phyloP scores from a whole-genome alignment of 805 yeast genomes.

The Schwanniomyces polymorphus region DNA sequence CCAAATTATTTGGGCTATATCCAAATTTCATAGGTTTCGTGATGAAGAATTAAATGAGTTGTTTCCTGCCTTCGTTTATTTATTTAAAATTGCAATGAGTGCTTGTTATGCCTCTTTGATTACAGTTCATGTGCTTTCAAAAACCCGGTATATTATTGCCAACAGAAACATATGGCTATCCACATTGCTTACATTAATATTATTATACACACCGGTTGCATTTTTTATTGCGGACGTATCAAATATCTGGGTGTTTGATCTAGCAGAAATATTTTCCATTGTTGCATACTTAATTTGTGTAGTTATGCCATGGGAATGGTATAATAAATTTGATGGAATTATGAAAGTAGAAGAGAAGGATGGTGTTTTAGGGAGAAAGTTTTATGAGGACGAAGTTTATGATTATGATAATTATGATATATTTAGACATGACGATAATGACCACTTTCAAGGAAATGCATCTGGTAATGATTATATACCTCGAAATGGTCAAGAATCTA shows the following conservation, averaged over 20 bases:
- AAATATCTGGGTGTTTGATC: slow-evolving; percentile 69
- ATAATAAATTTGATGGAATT: slow-evolving; percentile 59
- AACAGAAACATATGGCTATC: slow-evolving; percentile 52
- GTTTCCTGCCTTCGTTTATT: slow-evolving; percentile 71
- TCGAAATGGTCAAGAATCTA: background rate
- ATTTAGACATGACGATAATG: slow-evolving; percentile 36
- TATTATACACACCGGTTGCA: slow-evolving; percentile 61
- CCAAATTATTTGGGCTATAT: slow-evolving; percentile 69
- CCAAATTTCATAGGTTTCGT: slow-evolving; percentile 47
- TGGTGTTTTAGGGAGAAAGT: slow-evolving; percentile 72
- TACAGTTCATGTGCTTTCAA: slow-evolving; percentile 53
- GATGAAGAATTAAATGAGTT: slow-evolving; percentile 53
- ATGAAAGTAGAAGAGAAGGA: slow-evolving; percentile 63
- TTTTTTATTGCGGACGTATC: slow-evolving; percentile 78
- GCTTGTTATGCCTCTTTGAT: slow-evolving; percentile 68
- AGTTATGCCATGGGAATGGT: slow-evolving; percentile 85
- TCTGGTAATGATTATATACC: slow-evolving; percentile 1
- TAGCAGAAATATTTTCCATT: slow-evolving; percentile 72
- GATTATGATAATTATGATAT: slow-evolving; percentile 40
- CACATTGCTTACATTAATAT: slow-evolving; percentile 54
- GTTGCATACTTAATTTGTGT: slow-evolving; percentile 71
- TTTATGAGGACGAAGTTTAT: slow-evolving; percentile 65
- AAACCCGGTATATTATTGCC: slow-evolving; percentile 49
- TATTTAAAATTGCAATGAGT: slow-evolving; percentile 69
- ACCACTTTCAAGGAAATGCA: slow-evolving; percentile 8